phyloP scores from a whole-genome alignment of 306 rosid species.

The Comarum palustre region DNA sequence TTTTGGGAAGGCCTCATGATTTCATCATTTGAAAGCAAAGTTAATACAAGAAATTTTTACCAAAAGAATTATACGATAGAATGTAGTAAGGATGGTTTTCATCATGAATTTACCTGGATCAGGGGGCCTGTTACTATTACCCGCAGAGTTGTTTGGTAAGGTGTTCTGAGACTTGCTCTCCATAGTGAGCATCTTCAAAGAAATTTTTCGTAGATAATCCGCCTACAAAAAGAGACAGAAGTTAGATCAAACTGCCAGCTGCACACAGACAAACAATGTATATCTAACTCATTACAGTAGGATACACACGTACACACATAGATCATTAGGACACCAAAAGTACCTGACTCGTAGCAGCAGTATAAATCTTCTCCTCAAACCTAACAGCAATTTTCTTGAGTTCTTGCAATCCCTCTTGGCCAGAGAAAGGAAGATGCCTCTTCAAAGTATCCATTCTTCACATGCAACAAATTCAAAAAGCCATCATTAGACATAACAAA shows the following conservation, averaged over 20 bases:
- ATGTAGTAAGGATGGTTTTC: background rate
- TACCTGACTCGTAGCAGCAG: constrained; percentile 67
- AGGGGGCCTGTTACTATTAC: constrained; percentile 48
- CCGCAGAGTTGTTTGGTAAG: constrained; percentile 42
- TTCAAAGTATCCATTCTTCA: constrained; percentile 67
- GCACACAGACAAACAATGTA: background rate
- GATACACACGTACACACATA: background rate
- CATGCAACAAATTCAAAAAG: constrained; percentile 4
- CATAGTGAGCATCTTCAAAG: constrained; percentile 52
- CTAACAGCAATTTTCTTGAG: constrained; percentile 64
- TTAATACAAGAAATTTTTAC: background rate
- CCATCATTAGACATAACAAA: background rate
- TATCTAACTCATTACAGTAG: background rate
- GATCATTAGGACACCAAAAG: background rate
- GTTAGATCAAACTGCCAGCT: background rate
- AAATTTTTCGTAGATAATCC: constrained; percentile 13
- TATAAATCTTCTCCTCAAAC: constrained; percentile 75
- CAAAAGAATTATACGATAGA: background rate
- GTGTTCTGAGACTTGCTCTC: constrained; percentile 61
- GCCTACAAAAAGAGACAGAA: background rate
- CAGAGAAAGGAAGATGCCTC: constrained; percentile 63
- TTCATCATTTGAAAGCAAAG: background rate
- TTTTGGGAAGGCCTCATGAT: background rate
- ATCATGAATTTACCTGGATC: constrained; percentile 51
- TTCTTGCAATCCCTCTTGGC: constrained; percentile 55